Conservation (phyloP, 1,284 basidiomycete species). For the Malassezia psittaci region DNA sequence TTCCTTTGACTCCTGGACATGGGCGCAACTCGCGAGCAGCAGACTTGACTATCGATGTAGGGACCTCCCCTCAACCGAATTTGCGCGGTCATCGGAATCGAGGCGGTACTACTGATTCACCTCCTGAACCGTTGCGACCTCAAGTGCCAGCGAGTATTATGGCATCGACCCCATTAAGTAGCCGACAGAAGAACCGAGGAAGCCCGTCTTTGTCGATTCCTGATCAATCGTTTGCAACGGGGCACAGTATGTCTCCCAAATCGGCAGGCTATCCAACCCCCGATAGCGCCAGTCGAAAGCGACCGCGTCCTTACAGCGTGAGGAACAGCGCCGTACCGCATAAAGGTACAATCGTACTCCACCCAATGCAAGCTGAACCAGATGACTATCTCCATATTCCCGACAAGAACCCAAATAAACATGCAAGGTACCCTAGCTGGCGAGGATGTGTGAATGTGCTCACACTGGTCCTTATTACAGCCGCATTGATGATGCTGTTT, state of each 20-base stretch:
- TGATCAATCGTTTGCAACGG: neutral
- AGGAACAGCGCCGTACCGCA: conserved; percentile 1
- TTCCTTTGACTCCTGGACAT: neutral
- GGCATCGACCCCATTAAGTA: neutral
- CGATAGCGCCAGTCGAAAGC: neutral
- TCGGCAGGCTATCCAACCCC: neutral
- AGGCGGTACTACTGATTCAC: neutral
- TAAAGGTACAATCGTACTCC: conserved; percentile 8
- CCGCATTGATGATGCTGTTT: conserved; percentile 37
- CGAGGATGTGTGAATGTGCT: conserved; percentile 34
- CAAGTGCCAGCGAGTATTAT: neutral
- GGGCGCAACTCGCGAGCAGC: neutral
- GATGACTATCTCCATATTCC: conserved; percentile 37
- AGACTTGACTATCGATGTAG: neutral
- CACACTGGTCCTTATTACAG: conserved; percentile 30
- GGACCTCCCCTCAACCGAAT: neutral
- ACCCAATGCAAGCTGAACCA: conserved; percentile 23
- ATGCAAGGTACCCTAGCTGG: conserved; percentile 24
- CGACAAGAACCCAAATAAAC: conserved; percentile 26
- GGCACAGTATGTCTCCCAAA: neutral
- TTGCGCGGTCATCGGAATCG: neutral
- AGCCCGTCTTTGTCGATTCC: neutral
- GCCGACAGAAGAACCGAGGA: neutral
- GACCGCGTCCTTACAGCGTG: neutral
- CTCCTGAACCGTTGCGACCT: neutral